Conservation (phyloP, 768 basidiomycete species). For the Amanita thiersii region DNA sequence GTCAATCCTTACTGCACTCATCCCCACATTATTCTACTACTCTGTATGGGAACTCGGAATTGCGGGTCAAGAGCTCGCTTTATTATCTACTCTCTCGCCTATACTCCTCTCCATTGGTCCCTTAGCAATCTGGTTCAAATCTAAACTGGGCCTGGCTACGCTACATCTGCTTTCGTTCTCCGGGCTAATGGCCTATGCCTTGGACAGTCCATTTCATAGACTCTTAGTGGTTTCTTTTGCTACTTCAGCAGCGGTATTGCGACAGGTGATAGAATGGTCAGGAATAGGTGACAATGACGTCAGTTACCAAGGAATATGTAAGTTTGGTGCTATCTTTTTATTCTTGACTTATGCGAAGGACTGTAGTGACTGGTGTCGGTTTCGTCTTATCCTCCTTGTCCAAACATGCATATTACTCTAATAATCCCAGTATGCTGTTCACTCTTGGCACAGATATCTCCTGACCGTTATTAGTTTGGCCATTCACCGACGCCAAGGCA, state of each 20-base stretch:
- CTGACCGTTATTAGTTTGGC: slow-evolving; percentile 53
- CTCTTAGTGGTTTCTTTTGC: slow-evolving; percentile 51
- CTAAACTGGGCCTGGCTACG: slow-evolving; percentile 38
- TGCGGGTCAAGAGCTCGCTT: slow-evolving; percentile 71
- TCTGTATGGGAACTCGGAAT: slow-evolving; percentile 87
- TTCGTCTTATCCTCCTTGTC: slow-evolving; percentile 57
- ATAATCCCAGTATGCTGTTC: slow-evolving; percentile 55
- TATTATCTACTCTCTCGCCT: slow-evolving; percentile 67
- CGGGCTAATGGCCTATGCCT: slow-evolving; percentile 45
- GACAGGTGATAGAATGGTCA: slow-evolving; percentile 48
- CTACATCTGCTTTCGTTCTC: slow-evolving; percentile 42
- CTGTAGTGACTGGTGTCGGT: slow-evolving; percentile 56
- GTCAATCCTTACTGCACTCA: slow-evolving; percentile 75
- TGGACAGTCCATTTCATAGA: slow-evolving; percentile 43
- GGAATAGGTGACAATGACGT: slow-evolving; percentile 20
- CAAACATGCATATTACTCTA: slow-evolving; percentile 74
- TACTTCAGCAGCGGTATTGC: slow-evolving; percentile 39
- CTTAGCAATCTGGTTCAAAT: slow-evolving; percentile 35
- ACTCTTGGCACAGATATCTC: not conserved
- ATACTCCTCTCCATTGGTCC: slow-evolving; percentile 42
- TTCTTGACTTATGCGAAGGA: not conserved
- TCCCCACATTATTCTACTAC: slow-evolving; percentile 83
- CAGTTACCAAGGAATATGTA: slow-evolving; percentile 42
- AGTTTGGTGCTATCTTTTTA: slow-evolving; percentile 16
- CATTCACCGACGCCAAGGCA: slow-evolving; percentile 55